phyloP scores from a whole-genome alignment of 1,284 basidiomycete genomes.

The Cerrena zonata region DNA sequence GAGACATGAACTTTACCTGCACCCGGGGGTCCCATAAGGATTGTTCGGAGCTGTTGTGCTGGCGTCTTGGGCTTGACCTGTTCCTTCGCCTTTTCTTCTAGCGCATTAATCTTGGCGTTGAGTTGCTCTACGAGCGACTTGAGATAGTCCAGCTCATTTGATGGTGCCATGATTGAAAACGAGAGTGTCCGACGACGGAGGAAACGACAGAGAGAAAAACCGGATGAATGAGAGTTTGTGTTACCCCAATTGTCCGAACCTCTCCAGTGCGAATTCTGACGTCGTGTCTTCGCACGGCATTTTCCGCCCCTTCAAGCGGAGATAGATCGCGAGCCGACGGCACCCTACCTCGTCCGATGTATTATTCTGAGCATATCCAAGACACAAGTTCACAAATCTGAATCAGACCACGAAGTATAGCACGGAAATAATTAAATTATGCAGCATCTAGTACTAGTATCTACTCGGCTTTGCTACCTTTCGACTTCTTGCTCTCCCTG shows the following conservation, averaged over 20 bases:
- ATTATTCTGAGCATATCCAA: not conserved
- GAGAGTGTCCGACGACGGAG: not conserved
- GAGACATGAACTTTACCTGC: slow-evolving; percentile 60
- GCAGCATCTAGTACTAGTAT: not conserved
- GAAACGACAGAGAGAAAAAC: not conserved
- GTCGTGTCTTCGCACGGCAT: not conserved
- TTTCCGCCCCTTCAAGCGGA: not conserved
- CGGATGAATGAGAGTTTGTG: not conserved
- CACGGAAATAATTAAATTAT: not conserved
- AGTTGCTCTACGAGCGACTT: slow-evolving; percentile 81
- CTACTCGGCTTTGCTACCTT: slow-evolving; percentile 25
- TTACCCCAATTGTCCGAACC: not conserved
- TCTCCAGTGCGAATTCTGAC: not conserved
- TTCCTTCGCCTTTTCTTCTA: slow-evolving; percentile 63
- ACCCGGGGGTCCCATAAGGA: slow-evolving; percentile 93
- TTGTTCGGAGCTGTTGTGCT: slow-evolving; percentile 78
- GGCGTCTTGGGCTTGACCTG: slow-evolving; percentile 46
- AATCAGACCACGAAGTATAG: not conserved
- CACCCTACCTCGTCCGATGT: not conserved
- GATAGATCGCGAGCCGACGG: not conserved
- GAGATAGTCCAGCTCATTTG: slow-evolving; percentile 81
- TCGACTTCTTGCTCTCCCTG: slow-evolving; percentile 38
- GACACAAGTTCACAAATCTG: not conserved
- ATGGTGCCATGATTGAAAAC: not conserved
- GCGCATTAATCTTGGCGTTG: slow-evolving; percentile 68